Evolutionary conservation across 2,329 filamentous ascomycete species (phyloP).

Genomic region (Diplodia mutila): DNA sequence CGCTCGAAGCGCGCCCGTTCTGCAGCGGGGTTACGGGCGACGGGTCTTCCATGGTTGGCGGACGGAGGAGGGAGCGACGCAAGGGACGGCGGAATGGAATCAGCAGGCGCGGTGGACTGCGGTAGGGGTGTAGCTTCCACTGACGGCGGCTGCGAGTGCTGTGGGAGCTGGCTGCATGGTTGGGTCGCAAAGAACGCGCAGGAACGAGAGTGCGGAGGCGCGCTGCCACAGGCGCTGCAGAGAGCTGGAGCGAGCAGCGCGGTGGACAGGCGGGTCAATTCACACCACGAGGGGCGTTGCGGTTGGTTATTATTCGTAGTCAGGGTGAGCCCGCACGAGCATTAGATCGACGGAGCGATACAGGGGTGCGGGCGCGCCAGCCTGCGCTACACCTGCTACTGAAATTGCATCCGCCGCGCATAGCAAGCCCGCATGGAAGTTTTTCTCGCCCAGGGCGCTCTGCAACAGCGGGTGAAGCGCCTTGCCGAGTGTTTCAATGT

Average conservation of each 20-base stretch:
- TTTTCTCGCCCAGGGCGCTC: neutral
- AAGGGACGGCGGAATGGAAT: slow-evolving; percentile 6
- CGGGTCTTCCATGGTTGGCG: slow-evolving; percentile 19
- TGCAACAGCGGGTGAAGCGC: slow-evolving; percentile 7
- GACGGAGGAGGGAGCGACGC: slow-evolving; percentile 1
- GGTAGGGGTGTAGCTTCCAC: slow-evolving; percentile 17
- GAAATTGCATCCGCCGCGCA: slow-evolving; percentile 14
- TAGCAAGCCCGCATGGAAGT: neutral
- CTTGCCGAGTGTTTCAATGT: neutral
- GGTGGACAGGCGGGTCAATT: slow-evolving; percentile 17
- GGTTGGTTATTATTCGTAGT: slow-evolving; percentile 19
- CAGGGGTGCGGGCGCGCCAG: slow-evolving; percentile 2
- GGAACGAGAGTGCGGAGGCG: neutral
- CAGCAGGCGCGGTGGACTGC: slow-evolving; percentile 3
- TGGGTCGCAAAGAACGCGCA: slow-evolving; percentile 3
- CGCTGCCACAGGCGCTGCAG: slow-evolving; percentile 15
- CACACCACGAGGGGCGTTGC: slow-evolving; percentile 4
- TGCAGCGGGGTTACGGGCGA: slow-evolving; percentile 7
- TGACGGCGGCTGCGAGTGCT: slow-evolving; percentile 2
- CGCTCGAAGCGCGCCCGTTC: neutral
- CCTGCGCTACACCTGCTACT: neutral
- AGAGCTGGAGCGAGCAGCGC: neutral
- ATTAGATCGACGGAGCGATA: slow-evolving; percentile 3
- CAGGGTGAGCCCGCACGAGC: slow-evolving; percentile 16
- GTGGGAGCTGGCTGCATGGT: slow-evolving; percentile 13